Evolutionary conservation across 2,329 filamentous ascomycete species (phyloP), one percentile per base, ranked within the genome.

Genomic region (Alternaria solani): DNA sequence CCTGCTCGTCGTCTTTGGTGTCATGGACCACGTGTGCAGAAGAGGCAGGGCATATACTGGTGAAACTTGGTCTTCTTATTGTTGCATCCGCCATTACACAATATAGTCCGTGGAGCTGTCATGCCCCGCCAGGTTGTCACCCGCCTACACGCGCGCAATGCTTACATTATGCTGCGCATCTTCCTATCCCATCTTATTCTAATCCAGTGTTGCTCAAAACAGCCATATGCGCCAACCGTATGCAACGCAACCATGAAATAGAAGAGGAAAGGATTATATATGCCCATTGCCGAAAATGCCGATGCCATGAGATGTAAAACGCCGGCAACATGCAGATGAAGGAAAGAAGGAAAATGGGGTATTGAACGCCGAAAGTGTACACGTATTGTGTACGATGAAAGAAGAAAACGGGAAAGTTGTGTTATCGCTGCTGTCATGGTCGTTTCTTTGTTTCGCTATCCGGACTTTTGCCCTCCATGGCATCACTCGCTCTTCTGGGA

Each of bases 371-470:
- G 34, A 28, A 38, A 36, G 20, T 6, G 39, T 25, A 42, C 39
- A 16, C 11, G 39, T 42, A 8, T 42, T 25, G 20, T 25, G 20
- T 42, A 42, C 20, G 3, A 14, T 42, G 39, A 12, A 25, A 28
- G 11, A 28, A 46, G 25, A 54, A 39, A 25, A 18, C 14, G 4
- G 23, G 23, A 38, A 41, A 46, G 20, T 59, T 51, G 26, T 25
- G 25, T 30, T 48, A 58, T 44, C 43, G 34, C 38, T 43, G 7
- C 52, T 46, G 47, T 74, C 65, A 78, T 41, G 76, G 76, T 43
- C 69, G 70, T 65, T 79, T 79, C 67, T 79, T 78, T 23, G 64
- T 64, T 47, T 75, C 65, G 34, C 68, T 64, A 8, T 65, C 63
- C 8, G 65, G 42, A 64, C 56, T 18, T 59, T 68, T 34, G 30